Conservation (phyloP, 2,329 filamentous ascomycete species). For the Calonectria montana region DNA sequence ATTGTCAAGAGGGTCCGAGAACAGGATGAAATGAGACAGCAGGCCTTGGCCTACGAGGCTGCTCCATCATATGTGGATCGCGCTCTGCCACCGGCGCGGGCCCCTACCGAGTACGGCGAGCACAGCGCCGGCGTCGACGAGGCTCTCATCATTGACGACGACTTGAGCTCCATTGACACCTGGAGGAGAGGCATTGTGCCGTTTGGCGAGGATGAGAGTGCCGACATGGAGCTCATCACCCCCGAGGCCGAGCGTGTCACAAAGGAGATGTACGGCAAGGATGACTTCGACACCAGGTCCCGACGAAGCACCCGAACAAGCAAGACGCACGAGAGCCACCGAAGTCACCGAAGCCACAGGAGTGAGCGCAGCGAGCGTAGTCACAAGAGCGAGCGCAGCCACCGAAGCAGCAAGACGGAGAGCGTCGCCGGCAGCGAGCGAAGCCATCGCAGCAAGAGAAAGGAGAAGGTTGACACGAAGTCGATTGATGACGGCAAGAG, state of each 20-base stretch:
- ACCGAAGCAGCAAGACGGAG: conserved; percentile 30
- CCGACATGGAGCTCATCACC: conserved; percentile 68
- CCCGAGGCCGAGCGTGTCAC: conserved; percentile 64
- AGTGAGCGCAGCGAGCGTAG: conserved; percentile 41
- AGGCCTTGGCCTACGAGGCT: conserved; percentile 44
- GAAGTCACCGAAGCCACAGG: conserved; percentile 43
- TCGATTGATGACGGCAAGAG: conserved; percentile 51
- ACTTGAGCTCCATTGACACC: conserved; percentile 67
- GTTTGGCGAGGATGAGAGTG: conserved; percentile 58
- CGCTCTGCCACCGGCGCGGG: conserved; percentile 36
- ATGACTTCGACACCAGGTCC: conserved; percentile 55
- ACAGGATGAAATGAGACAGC: conserved; percentile 45
- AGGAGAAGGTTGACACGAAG: conserved; percentile 46
- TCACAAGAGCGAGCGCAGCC: conserved; percentile 42
- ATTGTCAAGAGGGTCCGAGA: conserved; percentile 88
- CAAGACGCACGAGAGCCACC: conserved; percentile 44
- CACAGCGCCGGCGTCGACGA: conserved; percentile 59
- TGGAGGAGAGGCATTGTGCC: conserved; percentile 69
- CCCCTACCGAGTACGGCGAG: conserved; percentile 46
- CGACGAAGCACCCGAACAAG: conserved; percentile 47
- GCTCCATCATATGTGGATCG: conserved; percentile 37
- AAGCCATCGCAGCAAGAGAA: conserved; percentile 45
- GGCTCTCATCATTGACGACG: conserved; percentile 67
- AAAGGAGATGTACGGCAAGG: conserved; percentile 47
- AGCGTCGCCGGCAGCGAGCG: conserved; percentile 55